Base-by-base conservation (phyloP, 148 eudicot genomes). In the Vaccinium darrowii region DNA sequence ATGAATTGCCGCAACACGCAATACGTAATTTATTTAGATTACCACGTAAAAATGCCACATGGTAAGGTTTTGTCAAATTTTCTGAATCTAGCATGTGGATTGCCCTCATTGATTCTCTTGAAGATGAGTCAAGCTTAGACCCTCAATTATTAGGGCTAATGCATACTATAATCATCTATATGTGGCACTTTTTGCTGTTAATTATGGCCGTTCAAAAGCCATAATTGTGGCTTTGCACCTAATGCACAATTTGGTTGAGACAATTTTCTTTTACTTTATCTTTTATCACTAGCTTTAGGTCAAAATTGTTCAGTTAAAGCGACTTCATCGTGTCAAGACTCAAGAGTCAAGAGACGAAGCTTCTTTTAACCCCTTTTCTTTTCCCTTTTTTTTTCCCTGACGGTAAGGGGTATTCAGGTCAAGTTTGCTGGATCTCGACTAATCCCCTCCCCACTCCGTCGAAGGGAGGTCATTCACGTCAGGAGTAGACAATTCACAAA, bases 161-260 rank as follows among this genome's bases (percentile, higher is more conserved):
- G 74, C 74, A 7, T 69, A 30, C 16, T 12, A 11, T 13, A 69
- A 69, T 69, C 74, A 23, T 65, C 5, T 30, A 13, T 27, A 27
- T 13, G 36, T 27, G 16, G 6, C 53, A 16, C 78, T 39, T 36
- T 75, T 75, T 43, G 78, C 13, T 8, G 63, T 53, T 77, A 83
- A 86, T 54, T 57, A 51, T 27, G 77, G 76, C 16, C 23, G 23
- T 78, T 77, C 67, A 65, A 83, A 83, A 79, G 63, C 57, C 63
- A 86, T 83, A 36, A 84, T 87, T 69, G 84, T 87, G 86, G 84
- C 54, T 62, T 87, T 18, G 84, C 71, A 87, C 89, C 89, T 80
- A 73, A 53, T 57, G 13, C 50, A 53, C 76, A 80, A 57, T 84
- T 84, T 84, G 81, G 3, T 67, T 30, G 39, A 82, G 69, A 36